These are phyloP conservation scores for Chenopodium formosanum DNA, from an alignment of 148 eudicot species.

Conservation along the genomic window DNA sequence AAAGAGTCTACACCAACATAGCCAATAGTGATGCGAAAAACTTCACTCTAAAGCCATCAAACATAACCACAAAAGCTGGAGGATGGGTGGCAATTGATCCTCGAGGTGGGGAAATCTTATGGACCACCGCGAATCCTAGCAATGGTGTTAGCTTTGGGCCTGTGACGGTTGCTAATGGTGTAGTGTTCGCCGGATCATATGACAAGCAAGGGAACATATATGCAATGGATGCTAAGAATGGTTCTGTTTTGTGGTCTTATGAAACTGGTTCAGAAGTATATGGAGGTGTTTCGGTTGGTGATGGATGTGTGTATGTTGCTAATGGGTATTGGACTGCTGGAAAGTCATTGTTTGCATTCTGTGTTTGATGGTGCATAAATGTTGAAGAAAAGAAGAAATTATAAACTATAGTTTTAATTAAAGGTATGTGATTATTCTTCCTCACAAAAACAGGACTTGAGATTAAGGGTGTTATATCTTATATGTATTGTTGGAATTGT, in stretches of 20 bases:
- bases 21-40: conserved; percentile 36
- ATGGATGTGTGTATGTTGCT: conserved; percentile 53
- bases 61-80: conserved; percentile 36
- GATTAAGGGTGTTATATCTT: too few species aligned
- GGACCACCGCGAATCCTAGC: conserved; percentile 52
- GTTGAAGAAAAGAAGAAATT: background rate
- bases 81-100: conserved; percentile 68
- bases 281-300: conserved; percentile 49
- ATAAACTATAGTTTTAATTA: too few species aligned
- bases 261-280: conserved; percentile 46
- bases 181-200: conserved; percentile 48
- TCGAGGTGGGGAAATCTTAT: conserved; percentile 35
- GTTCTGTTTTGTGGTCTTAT: conserved; percentile 50
- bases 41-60: conserved; percentile 50
- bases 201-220: conserved; percentile 40
- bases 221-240: conserved; percentile 45
- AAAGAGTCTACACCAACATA: conserved; percentile 52
- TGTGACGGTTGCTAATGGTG: conserved; percentile 56
- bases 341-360: conserved; percentile 41
- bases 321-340: conserved; percentile 42
- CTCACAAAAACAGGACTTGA: background rate
- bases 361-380: conserved; percentile 22
- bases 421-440: background rate
- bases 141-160: conserved; percentile 41
- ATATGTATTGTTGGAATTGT: too few species aligned